Base-by-base conservation (phyloP, 2,329 filamentous ascomycete genomes). In the Emericellopsis cladophorae region DNA sequence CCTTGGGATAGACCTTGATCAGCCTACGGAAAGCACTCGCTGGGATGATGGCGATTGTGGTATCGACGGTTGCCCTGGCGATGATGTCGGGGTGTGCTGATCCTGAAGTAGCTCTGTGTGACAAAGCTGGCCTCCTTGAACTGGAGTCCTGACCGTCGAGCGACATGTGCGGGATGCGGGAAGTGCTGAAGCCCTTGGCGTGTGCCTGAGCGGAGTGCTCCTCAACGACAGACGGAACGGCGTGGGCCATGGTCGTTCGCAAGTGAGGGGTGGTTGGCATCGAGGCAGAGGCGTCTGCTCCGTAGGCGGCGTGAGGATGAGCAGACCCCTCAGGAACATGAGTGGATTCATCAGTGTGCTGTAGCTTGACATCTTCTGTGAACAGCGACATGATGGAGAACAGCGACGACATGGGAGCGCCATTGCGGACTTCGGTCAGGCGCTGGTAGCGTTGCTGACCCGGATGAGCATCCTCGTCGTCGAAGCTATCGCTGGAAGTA, bases 301-400 rank as follows among this genome's bases (percentile, higher is more conserved):
- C 37, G n/a, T 40, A 37, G 11, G 4, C 18, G 21, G 5, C 36
- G 24, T 37, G 14, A 12, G 26, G 6, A 12, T 12, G 26, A 7
- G 26, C 26, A 12, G 26, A 2, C 6, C 26, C 26, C 12, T 12
- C 26, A 36, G 51, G 40, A 14, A 45, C 45, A 7, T 52, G 39
- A 2, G 51, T 41, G 4, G 55, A 48, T 0, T 64, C 55, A n/a
- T 81, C 74, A 5, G 84, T 79, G n/a, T 81, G 75, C 18, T 79
- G 76, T 29, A 98, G 66, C 48, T 84, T 84, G 40, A 98, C 79
- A 53, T 95, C 89, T 58, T 98, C 92, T 4, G 92, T 98, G 55
- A 98, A 98, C 0, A 98, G 68, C 2, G 90, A 94, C 62, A 98
- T 78, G 49, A 98, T 95, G 1, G 92, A 96, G 60, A 98, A 98